These are phyloP conservation scores for Tubosaeta sp. DNA, from an alignment of 768 basidiomycete genomes.

Conservation along the genomic window DNA sequence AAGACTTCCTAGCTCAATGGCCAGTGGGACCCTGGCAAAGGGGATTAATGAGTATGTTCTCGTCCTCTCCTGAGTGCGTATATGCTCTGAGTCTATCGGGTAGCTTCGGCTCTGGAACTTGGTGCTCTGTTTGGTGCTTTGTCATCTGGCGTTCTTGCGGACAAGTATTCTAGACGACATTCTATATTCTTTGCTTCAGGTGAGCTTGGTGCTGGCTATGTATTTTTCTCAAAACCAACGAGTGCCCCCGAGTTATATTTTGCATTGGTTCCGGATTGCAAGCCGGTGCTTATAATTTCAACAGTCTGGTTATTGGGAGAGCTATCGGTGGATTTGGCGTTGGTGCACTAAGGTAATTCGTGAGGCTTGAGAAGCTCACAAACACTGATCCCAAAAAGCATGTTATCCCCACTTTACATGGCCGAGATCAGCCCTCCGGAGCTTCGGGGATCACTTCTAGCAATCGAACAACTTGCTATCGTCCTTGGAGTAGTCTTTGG, in stretches of 20 bases:
- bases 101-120: constrained; percentile 75
- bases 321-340: constrained; percentile 77
- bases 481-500: constrained; percentile 78
- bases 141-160: constrained; percentile 60
- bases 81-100: background rate
- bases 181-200: constrained; percentile 68
- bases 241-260: constrained; percentile 49
- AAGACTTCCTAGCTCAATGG: constrained; percentile 65
- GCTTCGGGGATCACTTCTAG: constrained; percentile 71
- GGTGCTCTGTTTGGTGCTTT: constrained; percentile 78
- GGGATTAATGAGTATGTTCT: constrained; percentile 67
- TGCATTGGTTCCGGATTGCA: constrained; percentile 71
- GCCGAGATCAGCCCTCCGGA: constrained; percentile 83
- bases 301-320: constrained; percentile 62
- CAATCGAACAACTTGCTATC: constrained; percentile 77
- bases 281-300: constrained; percentile 51
- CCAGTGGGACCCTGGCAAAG: constrained; percentile 69
- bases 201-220: constrained; percentile 29
- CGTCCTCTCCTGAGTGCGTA: background rate
- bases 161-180: constrained; percentile 60
- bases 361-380: constrained; percentile 6
- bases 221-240: background rate
- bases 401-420: constrained; percentile 79
- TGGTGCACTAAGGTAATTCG: constrained; percentile 60
- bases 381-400: constrained; percentile 38